Evolutionary conservation across 495 filamentous ascomycete species (phyloP).

Genomic region (Articulospora tetracladia): DNA sequence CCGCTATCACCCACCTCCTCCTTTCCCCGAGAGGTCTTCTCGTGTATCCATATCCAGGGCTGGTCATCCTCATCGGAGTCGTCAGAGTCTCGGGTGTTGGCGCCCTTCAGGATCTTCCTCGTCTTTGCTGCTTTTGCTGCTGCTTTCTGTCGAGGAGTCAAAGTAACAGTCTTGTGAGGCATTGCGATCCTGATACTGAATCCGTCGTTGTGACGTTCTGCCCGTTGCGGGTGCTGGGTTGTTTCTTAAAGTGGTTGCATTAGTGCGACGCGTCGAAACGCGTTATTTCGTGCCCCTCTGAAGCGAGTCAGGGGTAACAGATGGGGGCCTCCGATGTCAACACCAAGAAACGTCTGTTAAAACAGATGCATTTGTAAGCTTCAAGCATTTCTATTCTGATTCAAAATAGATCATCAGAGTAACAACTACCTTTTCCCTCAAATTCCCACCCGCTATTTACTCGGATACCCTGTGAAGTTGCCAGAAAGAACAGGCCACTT

Average conservation of each 20-base stretch:
- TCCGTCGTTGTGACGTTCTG: neutral
- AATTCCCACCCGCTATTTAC: too few relatives aligned
- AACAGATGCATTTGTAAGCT: too few relatives aligned
- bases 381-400: too few relatives aligned
- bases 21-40: slow-evolving; percentile 21
- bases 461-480: too few relatives aligned
- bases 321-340: too few relatives aligned
- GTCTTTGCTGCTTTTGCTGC: slow-evolving; percentile 39
- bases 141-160: slow-evolving; percentile 11
- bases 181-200: slow-evolving; percentile 10
- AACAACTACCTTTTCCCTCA: too few relatives aligned
- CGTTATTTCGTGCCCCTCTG: neutral
- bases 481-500: too few relatives aligned
- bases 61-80: slow-evolving; percentile 65
- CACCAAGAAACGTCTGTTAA: too few relatives aligned
- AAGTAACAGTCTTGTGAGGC: slow-evolving; percentile 25
- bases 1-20: neutral
- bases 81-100: slow-evolving; percentile 77
- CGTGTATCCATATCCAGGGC: slow-evolving; percentile 94
- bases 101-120: slow-evolving; percentile 55
- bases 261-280: slow-evolving; percentile 2
- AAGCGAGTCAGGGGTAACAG: neutral
- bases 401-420: too few relatives aligned
- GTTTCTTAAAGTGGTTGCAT: slow-evolving; percentile 18
- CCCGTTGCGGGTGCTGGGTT: neutral